phyloP scores from a whole-genome alignment of 2,329 filamentous ascomycete species.

The Dothidotthia symphoricarpi region DNA sequence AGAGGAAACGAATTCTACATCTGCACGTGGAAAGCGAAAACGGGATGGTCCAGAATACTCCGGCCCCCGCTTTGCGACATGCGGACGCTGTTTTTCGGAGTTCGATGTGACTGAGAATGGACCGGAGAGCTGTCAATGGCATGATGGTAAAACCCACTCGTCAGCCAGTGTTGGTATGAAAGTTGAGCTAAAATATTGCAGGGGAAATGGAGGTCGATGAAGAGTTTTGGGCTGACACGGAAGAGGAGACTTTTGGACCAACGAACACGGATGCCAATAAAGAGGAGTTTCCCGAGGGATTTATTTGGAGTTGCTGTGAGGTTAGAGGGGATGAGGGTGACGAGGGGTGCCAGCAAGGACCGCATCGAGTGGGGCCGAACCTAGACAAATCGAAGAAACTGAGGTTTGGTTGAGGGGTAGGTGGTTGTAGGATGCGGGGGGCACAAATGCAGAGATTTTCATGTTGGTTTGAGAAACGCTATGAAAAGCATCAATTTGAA shows the following conservation, averaged over 20 bases:
- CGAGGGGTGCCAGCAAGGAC: no score
- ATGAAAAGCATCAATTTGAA: no score
- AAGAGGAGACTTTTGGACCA: background rate
- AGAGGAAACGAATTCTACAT: no score
- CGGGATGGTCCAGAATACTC: background rate
- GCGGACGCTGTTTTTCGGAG: slow-evolving; percentile 17
- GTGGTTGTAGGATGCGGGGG: no score
- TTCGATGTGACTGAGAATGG: slow-evolving; percentile 16
- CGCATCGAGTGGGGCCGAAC: no score
- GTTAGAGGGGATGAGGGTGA: background rate
- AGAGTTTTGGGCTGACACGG: slow-evolving; percentile 4
- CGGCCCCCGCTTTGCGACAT: slow-evolving; percentile 5
- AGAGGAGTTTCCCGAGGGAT: slow-evolving; percentile 5
- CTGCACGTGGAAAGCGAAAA: background rate
- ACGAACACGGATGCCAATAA: background rate
- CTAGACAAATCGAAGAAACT: no score
- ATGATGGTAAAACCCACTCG: slow-evolving; percentile 9
- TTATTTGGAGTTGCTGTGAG: slow-evolving; percentile 6
- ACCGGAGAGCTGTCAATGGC: slow-evolving; percentile 13
- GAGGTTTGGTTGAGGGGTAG: no score
- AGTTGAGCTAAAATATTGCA: background rate
- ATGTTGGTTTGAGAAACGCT: no score
- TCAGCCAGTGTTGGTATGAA: background rate
- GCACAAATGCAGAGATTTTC: no score
- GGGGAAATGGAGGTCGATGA: background rate